These are phyloP conservation scores for Rhizopus sp. DNA, from an alignment of 371 early-diverging fungal species.

Conservation along the genomic window DNA sequence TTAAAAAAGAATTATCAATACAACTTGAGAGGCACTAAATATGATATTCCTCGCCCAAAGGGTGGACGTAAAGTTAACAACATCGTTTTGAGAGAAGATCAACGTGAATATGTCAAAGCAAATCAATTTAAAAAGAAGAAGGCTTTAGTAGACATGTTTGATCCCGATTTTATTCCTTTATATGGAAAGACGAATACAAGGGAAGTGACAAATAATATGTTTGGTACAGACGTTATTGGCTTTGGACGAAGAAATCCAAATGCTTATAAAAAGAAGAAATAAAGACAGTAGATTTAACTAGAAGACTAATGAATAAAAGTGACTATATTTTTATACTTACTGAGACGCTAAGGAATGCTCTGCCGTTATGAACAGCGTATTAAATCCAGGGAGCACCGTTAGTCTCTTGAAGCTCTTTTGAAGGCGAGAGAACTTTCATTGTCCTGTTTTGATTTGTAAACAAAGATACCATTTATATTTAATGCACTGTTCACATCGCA, in stretches of 20 bases:
- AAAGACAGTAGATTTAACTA: too few relatives aligned
- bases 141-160: constrained; percentile 66
- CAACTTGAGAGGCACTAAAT: constrained; percentile 88
- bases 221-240: constrained; percentile 76
- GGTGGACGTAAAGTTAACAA: constrained; percentile 80
- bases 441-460: too few relatives aligned
- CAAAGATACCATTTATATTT: too few relatives aligned
- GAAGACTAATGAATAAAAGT: too few relatives aligned
- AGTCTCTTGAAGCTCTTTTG: too few relatives aligned
- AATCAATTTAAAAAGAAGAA: constrained; percentile 57
- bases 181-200: constrained; percentile 55
- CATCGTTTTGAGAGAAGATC: constrained; percentile 91
- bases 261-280: constrained; percentile 51
- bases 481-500: too few relatives aligned
- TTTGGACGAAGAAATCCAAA: constrained; percentile 92
- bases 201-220: constrained; percentile 55
- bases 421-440: too few relatives aligned
- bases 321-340: too few relatives aligned
- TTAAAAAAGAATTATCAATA: constrained; percentile 91
- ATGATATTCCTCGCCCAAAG: constrained; percentile 82
- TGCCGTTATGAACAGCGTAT: too few relatives aligned
- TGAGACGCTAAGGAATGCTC: too few relatives aligned
- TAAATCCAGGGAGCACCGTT: too few relatives aligned
- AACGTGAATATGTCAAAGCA: constrained; percentile 78
- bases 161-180: constrained; percentile 76